Conservation (phyloP, 73 alveolate species). For the Loxodes magnus region DNA sequence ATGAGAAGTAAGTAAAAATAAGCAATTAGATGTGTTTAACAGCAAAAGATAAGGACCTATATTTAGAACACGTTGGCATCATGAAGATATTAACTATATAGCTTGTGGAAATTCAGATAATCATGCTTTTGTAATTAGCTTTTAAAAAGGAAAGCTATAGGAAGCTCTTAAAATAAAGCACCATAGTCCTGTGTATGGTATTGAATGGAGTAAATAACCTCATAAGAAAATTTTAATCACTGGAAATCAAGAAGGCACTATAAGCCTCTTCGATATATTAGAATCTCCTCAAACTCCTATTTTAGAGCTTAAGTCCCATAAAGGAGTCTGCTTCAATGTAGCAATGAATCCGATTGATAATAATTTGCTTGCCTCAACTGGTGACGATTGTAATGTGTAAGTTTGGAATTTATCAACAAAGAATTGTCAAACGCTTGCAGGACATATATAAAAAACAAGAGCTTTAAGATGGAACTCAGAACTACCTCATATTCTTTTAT, state of each 20-base stretch:
- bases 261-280: slow-evolving; percentile 38
- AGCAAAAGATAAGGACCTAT: slow-evolving; percentile 1
- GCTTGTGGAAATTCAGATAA: slow-evolving; percentile 3
- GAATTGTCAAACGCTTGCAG: slow-evolving; percentile 31
- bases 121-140: slow-evolving; percentile 23
- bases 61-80: slow-evolving; percentile 1
- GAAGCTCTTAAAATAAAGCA: slow-evolving; percentile 25
- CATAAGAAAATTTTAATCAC: slow-evolving; percentile 28
- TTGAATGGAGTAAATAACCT: slow-evolving; percentile 28
- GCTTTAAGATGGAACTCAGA: slow-evolving; percentile 59
- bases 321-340: slow-evolving; percentile 39
- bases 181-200: slow-evolving; percentile 31
- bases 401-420: slow-evolving; percentile 45
- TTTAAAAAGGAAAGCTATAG: slow-evolving; percentile 19
- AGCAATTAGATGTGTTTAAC: neutral
- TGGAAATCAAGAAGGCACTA: slow-evolving; percentile 42
- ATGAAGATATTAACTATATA: neutral
- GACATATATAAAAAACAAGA: slow-evolving; percentile 63
- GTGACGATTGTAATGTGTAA: slow-evolving; percentile 58
- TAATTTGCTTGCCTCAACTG: slow-evolving; percentile 49
- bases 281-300: slow-evolving; percentile 9
- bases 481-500: slow-evolving; percentile 45
- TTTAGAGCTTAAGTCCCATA: slow-evolving; percentile 18
- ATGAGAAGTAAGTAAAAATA: neutral
- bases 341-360: slow-evolving; percentile 35